phyloP scores from a whole-genome alignment of 1,284 basidiomycete genomes.

The Meira miltonrushii region DNA sequence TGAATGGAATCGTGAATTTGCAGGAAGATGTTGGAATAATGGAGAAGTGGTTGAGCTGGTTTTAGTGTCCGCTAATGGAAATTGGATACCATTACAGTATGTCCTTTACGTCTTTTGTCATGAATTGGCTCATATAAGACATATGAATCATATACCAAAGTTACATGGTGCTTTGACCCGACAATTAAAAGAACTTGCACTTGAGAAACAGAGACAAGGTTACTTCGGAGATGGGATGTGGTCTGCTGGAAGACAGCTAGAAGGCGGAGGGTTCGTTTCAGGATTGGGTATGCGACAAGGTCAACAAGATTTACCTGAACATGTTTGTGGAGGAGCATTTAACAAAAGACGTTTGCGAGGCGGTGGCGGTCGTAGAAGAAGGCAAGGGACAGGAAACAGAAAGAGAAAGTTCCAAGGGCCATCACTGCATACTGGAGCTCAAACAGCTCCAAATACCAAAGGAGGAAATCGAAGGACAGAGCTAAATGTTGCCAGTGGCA shows the following conservation, averaged over 20 bases:
- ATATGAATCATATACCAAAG: slow-evolving; percentile 41
- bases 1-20: slow-evolving; percentile 37
- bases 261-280: slow-evolving; percentile 24
- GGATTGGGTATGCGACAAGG: slow-evolving; percentile 24
- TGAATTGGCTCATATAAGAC: slow-evolving; percentile 38
- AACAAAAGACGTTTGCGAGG: not conserved
- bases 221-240: slow-evolving; percentile 43
- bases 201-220: slow-evolving; percentile 27
- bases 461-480: slow-evolving; percentile 18
- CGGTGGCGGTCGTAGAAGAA: not conserved
- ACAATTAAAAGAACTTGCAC: slow-evolving; percentile 24
- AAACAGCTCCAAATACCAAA: slow-evolving; percentile 32
- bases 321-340: slow-evolving; percentile 36
- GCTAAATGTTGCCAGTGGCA: slow-evolving; percentile 15
- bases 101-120: slow-evolving; percentile 38
- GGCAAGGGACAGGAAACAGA: not conserved
- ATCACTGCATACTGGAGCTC: slow-evolving; percentile 35
- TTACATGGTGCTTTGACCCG: slow-evolving; percentile 33
- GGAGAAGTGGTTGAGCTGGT: slow-evolving; percentile 40
- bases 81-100: slow-evolving; percentile 30
- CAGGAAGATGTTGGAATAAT: slow-evolving; percentile 40
- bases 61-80: slow-evolving; percentile 25
- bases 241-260: slow-evolving; percentile 30
- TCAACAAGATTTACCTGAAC: slow-evolving; percentile 22
- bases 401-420: slow-evolving; percentile 18